Evolutionary conservation across 371 early-diverging fungal species (phyloP).

Genomic region (Synchytrium microbalum): DNA sequence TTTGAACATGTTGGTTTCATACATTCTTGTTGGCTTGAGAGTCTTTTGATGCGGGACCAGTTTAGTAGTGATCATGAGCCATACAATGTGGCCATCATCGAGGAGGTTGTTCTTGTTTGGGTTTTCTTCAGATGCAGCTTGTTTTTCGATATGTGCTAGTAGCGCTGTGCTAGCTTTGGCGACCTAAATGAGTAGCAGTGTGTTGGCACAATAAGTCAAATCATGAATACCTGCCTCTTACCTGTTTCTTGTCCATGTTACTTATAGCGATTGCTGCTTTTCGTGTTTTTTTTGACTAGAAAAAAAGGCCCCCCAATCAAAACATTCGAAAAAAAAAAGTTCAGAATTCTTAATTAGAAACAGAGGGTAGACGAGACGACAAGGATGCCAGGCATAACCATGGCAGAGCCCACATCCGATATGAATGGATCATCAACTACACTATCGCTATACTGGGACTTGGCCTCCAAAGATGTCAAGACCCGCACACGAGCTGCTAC

Average conservation of each 20-base stretch:
- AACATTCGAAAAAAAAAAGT: not conserved
- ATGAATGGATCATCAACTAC: constrained; percentile 8
- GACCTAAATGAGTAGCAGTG: constrained; percentile 15
- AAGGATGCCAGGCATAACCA: too few relatives aligned
- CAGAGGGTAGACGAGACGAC: too few relatives aligned
- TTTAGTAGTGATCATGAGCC: constrained; percentile 50
- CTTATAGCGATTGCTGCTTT: not conserved
- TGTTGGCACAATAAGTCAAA: not conserved
- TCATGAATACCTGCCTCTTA: not conserved
- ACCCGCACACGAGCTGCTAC: constrained; percentile 53
- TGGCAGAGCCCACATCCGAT: too few relatives aligned
- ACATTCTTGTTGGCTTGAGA: constrained; percentile 57
- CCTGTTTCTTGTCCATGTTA: not conserved
- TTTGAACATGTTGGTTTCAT: constrained; percentile 11
- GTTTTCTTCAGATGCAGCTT: constrained; percentile 2
- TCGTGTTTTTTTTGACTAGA: not conserved
- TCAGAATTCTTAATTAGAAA: too few relatives aligned
- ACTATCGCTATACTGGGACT: constrained; percentile 52
- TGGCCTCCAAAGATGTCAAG: constrained; percentile 54
- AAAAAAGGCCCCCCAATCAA: not conserved
- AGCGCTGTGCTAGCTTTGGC: constrained; percentile 50
- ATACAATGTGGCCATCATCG: constrained; percentile 36
- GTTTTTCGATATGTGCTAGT: constrained; percentile 42
- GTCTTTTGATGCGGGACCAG: constrained; percentile 42
- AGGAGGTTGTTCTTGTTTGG: constrained; percentile 6